Percentiles rank a stretch among this genome's conserved stretches.
These are phyloP conservation scores for Aspergillus viridinutans DNA, from an alignment of 2,329 filamentous ascomycete species.

Conservation along the genomic window DNA sequence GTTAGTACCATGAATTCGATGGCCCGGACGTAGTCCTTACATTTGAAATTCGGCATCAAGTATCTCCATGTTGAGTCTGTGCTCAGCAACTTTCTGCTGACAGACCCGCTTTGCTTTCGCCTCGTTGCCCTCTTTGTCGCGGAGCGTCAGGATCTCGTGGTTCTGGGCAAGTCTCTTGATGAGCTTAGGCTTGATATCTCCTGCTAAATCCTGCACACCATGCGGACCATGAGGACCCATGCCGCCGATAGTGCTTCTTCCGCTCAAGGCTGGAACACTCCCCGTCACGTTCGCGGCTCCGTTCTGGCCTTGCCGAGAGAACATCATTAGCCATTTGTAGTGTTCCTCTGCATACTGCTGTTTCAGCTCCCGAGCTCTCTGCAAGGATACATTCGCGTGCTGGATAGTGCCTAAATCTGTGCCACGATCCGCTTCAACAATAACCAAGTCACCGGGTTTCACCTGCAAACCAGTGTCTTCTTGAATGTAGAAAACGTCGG, in stretches of 20 bases:
- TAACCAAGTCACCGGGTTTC: conserved; percentile 88
- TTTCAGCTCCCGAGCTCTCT: conserved; percentile 81
- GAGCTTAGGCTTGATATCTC: conserved; percentile 88
- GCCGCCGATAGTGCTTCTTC: conserved; percentile 68
- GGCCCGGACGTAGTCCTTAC: conserved; percentile 53
- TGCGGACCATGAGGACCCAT: conserved; percentile 73
- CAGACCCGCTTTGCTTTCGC: conserved; percentile 96
- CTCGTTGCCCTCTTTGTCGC: conserved; percentile 95
- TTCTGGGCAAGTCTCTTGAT: conserved; percentile 92
- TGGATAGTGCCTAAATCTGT: conserved; percentile 93
- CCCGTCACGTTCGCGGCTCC: conserved; percentile 46
- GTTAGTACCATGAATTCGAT: conserved; percentile 7
- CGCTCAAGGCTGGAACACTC: conserved; percentile 60
- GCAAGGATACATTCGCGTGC: conserved; percentile 80
- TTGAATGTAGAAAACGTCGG: conserved; percentile 95
- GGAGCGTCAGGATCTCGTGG: conserved; percentile 82
- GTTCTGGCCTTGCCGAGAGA: conserved; percentile 67
- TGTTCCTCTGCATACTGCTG: conserved; percentile 92
- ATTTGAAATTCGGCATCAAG: conserved; percentile 98
- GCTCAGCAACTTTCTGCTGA: conserved; percentile 93
- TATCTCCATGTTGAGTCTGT: conserved; percentile 96
- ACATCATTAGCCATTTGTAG: conserved; percentile 99
- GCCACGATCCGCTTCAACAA: conserved; percentile 94
- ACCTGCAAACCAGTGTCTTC: conserved; percentile 90
- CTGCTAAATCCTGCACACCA: conserved; percentile 65